Base-by-base conservation (phyloP, 108 stramenopile genomes). In the Cyclotella cryptica region DNA sequence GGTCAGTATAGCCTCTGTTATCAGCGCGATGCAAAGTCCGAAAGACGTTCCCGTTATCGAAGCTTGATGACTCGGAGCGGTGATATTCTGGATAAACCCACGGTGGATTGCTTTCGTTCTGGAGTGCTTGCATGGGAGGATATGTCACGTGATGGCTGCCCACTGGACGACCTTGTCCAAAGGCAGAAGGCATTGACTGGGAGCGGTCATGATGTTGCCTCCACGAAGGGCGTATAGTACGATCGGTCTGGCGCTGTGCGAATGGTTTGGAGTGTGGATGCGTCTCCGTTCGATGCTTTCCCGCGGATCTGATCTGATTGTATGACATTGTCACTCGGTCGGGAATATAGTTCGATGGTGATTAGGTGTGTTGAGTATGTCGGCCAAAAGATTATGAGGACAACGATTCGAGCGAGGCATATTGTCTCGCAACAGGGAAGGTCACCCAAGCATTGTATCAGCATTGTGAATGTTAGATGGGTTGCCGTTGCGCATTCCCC, bases 41-140 rank as follows among this genome's bases (percentile, higher is more conserved):
- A 44, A 10, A 53, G 41, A 28, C n/a, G 27, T 28, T 52, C n/a
- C 49, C 53, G 14, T 14, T 46, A 30, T 29, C 74, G 39, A 57
- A 75, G 4, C 72, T 40, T 51, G 44, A n/a, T n/a, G 10, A 47
- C 30, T 24, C 61, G 9, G 72, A 73, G n/a, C 61, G 41, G 40
- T 40, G 19, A 55, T 58, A 67, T 52, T 67, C 57, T 1, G 53
- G 3, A 40, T 24, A 55, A 30, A 29, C 53, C 39, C 30, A 27
- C 41, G 49, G 22, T 49, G 10, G 43, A 65, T 65, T 47, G 65
- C 55, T 24, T 47, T 43, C 57, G 10, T 26, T 45, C 18, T 62
- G 43, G 26, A 52, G 39, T 1, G 12, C 13, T 30, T 51, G 45
- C 0, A 30, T 21, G 22, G 74, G 74, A 59, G 44, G 29, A 55